Conservation (phyloP, 257 asterid species). For the Cynanchum wilfordii region DNA sequence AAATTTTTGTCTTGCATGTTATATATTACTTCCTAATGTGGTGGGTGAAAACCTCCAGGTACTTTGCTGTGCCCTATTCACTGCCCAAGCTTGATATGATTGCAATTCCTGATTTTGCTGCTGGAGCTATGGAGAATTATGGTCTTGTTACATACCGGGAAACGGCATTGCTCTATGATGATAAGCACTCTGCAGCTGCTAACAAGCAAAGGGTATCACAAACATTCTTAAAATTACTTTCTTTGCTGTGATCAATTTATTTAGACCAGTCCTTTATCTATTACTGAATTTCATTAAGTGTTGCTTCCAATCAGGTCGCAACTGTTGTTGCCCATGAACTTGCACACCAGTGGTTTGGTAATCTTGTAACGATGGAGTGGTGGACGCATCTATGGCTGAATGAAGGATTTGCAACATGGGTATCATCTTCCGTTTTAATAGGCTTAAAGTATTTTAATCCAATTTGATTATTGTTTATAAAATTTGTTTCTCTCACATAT, state of each 20-base stretch:
- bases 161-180: conserved; percentile 87
- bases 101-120: conserved; percentile 98
- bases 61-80: conserved; percentile 83
- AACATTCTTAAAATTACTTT: conserved; percentile 19
- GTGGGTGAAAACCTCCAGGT: conserved; percentile 32
- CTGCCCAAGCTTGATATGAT: conserved; percentile 95
- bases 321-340: conserved; percentile 94
- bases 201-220: conserved; percentile 86
- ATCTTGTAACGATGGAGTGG: conserved; percentile 99
- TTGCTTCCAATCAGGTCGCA: conserved; percentile 59
- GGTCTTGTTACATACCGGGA: conserved; percentile 95
- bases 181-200: conserved; percentile 92
- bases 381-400: conserved; percentile 98
- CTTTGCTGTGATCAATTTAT: conserved; percentile 5
- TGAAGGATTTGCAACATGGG: conserved; percentile 99
- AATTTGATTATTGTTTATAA: background rate
- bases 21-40: background rate
- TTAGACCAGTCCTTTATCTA: background rate
- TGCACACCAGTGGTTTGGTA: conserved; percentile 99
- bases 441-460: conserved; percentile 14
- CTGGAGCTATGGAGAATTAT: conserved; percentile 98
- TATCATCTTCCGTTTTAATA: conserved; percentile 25
- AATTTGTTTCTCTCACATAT: background rate
- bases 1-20: background rate
- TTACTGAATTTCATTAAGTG: conserved; percentile 8